phyloP scores from a whole-genome alignment of 2,329 filamentous ascomycete genomes.

The Fusarium hostae region DNA sequence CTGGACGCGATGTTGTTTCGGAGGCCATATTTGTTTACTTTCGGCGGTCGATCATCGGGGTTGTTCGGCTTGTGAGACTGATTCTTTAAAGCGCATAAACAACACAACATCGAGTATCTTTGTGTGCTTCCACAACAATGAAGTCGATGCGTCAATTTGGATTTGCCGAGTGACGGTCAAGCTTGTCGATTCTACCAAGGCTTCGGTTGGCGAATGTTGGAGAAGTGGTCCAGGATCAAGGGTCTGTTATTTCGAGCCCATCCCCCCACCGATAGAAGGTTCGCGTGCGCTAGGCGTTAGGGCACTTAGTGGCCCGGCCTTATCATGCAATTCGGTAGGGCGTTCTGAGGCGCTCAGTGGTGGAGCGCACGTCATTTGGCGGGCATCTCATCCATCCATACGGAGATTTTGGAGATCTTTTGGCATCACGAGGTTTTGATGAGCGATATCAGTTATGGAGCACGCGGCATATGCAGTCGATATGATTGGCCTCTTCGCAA shows the following conservation, averaged over 20 bases:
- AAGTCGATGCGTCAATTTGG: conserved; percentile 4
- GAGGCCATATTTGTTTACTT: conserved; percentile 49
- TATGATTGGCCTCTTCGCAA: conserved; percentile 10
- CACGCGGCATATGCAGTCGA: conserved; percentile 13
- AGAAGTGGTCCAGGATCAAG: conserved; percentile 27
- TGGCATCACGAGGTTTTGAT: conserved; percentile 28
- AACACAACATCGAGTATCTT: conserved; percentile 12
- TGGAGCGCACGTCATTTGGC: conserved; percentile 41
- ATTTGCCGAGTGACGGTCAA: conserved; percentile 7
- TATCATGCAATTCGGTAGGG: conserved; percentile 11
- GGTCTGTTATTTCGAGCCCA: conserved; percentile 13
- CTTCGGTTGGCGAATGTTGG: conserved; percentile 40
- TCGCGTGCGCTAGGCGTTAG: conserved; percentile 31
- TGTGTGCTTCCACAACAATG: not conserved
- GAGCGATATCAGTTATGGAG: not conserved
- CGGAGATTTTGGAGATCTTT: conserved; percentile 8
- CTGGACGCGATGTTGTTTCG: conserved; percentile 49
- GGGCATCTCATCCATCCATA: conserved; percentile 1
- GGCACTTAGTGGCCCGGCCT: conserved; percentile 35
- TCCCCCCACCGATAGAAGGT: conserved; percentile 38
- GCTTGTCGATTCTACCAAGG: conserved; percentile 21
- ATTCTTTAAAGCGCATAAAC: not conserved
- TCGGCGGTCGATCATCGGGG: conserved; percentile 23
- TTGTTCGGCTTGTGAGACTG: conserved; percentile 19
- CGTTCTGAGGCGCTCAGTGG: conserved; percentile 12